Evolutionary conservation across 1,139 yeast genomes (phyloP).

Genomic region (Taphrina betulina): DNA sequence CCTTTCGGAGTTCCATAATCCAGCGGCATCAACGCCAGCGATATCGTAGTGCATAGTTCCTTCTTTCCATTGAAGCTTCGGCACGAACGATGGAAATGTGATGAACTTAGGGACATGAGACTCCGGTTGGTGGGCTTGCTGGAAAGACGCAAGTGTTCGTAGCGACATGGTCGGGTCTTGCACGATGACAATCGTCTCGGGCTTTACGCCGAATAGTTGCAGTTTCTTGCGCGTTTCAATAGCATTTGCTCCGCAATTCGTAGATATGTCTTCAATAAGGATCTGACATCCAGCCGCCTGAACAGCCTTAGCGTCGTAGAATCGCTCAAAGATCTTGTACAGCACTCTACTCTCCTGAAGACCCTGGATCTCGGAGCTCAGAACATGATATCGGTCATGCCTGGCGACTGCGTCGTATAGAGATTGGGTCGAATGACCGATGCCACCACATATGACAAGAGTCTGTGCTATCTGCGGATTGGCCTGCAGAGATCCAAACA

Average conservation of each 20-base stretch:
- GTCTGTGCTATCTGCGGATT: conserved; percentile 12
- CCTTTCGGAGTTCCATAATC: conserved; percentile 11
- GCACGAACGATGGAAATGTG: conserved; percentile 23
- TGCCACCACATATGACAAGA: conserved; percentile 23
- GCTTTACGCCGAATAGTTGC: background rate
- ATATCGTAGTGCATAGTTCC: background rate
- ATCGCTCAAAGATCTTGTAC: conserved; percentile 4
- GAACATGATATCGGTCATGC: conserved; percentile 2
- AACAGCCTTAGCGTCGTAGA: conserved; percentile 2
- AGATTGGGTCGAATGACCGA: conserved; percentile 20
- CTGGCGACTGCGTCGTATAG: conserved; percentile 18
- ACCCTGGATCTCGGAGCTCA: background rate
- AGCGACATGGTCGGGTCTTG: conserved; percentile 31
- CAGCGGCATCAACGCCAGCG: background rate
- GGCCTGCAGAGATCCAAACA: conserved; percentile 16
- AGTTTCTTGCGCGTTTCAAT: conserved; percentile 2
- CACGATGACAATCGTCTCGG: conserved; percentile 7
- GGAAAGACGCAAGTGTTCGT: conserved; percentile 23
- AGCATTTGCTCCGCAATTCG: conserved; percentile 30
- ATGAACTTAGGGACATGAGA: background rate
- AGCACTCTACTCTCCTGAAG: conserved; percentile 8
- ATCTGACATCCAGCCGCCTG: background rate
- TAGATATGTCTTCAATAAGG: conserved; percentile 17
- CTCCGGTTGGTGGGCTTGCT: background rate
- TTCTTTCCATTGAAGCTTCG: background rate